Evolutionary conservation across 805 yeast species (phyloP).

Genomic region (Isabelozyma heimii): DNA sequence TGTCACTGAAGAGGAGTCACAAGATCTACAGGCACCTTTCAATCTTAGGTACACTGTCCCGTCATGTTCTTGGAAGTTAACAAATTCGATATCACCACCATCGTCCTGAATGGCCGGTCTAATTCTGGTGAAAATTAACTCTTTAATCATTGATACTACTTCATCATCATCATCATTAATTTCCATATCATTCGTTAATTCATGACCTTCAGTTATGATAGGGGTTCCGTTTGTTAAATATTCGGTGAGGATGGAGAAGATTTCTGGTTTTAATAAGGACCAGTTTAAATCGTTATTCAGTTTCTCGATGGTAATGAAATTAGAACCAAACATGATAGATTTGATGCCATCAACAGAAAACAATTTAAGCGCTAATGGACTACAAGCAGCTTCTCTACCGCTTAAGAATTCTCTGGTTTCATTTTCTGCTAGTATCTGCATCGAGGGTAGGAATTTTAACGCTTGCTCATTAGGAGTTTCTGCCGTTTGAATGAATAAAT

Average conservation of each 20-base stretch:
- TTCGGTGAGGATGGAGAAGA: conserved; percentile 57
- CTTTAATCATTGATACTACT: conserved; percentile 64
- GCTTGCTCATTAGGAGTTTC: conserved; percentile 88
- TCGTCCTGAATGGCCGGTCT: conserved; percentile 75
- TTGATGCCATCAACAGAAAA: conserved; percentile 74
- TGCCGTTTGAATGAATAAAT: conserved; percentile 73
- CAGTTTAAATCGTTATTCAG: conserved; percentile 47
- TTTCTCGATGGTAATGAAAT: conserved; percentile 82
- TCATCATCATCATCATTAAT: conserved; percentile 65
- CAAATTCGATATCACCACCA: conserved; percentile 73
- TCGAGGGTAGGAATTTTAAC: conserved; percentile 76
- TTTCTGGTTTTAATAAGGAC: conserved; percentile 65
- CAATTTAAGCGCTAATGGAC: conserved; percentile 75
- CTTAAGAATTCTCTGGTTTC: conserved; percentile 69
- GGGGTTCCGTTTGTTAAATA: conserved; percentile 55
- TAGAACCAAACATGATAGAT: conserved; percentile 75
- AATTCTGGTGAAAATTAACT: conserved; percentile 64
- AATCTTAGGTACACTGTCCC: conserved; percentile 60
- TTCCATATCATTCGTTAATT: conserved; percentile 36
- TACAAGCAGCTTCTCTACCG: conserved; percentile 71
- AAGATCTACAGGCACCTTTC: conserved; percentile 72
- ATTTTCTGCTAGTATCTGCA: conserved; percentile 59
- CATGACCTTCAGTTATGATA: conserved; percentile 37
- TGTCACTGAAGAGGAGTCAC: conserved; percentile 65
- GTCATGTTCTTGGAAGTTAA: conserved; percentile 48